phyloP scores from a whole-genome alignment of 2,329 filamentous ascomycete genomes.

The Escovopsis sp. region DNA sequence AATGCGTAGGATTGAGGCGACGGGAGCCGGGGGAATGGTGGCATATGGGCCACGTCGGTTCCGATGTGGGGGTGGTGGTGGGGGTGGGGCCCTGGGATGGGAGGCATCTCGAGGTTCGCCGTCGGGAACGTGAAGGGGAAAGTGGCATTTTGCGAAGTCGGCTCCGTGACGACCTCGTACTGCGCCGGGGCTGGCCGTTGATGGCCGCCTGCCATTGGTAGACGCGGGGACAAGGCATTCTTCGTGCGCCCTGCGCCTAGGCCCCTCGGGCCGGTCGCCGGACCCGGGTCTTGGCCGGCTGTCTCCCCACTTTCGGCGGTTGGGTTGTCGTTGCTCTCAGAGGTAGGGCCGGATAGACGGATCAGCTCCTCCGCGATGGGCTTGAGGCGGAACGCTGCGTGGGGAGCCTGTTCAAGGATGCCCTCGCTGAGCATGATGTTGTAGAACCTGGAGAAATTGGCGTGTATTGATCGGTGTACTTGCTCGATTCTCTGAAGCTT shows the following conservation, averaged over 20 bases:
- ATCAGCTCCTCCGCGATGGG: constrained; percentile 44
- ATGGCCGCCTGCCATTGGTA: background rate
- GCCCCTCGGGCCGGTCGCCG: background rate
- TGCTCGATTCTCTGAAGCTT: constrained; percentile 54
- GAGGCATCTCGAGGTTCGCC: constrained; percentile 9
- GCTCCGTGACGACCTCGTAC: constrained; percentile 36
- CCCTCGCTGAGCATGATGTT: constrained; percentile 44
- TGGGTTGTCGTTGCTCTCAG: constrained; percentile 16
- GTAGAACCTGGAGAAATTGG: constrained; percentile 52
- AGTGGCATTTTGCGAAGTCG: constrained; percentile 37
- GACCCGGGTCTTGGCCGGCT: no score
- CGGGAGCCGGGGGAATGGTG: constrained; percentile 22
- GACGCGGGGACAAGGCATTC: no score
- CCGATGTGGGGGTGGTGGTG: no score
- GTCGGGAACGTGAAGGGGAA: constrained; percentile 28
- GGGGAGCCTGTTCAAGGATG: constrained; percentile 40
- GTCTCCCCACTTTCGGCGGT: constrained; percentile 5
- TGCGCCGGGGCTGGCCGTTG: constrained; percentile 7
- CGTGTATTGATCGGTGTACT: constrained; percentile 60
- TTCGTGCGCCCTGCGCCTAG: background rate
- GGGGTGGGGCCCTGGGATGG: constrained; percentile 5
- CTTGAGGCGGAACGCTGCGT: constrained; percentile 42
- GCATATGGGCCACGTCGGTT: constrained; percentile 7
- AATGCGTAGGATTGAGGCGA: constrained; percentile 42
- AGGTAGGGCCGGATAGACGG: constrained; percentile 33